Base-by-base conservation (phyloP, 306 rosid species). In the Quercus berberidifolia region DNA sequence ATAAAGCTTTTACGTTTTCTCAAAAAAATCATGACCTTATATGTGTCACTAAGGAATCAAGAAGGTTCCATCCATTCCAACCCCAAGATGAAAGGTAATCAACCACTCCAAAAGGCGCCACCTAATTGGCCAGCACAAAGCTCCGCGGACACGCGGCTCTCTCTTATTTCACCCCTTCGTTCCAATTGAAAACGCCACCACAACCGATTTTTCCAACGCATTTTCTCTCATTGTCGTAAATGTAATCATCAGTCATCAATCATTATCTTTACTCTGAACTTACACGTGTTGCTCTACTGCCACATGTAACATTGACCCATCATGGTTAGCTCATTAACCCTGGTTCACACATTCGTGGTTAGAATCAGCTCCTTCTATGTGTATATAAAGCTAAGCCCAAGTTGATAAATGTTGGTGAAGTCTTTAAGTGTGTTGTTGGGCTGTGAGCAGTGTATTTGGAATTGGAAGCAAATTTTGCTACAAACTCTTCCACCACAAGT, bases 71-170 rank as follows among this genome's bases (percentile, higher is more conserved):
- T 52, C n/a, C 17, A 74, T 85, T 85, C 88, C 46, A 31, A 54
- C 21, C 17, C n/a, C 10, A 26, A 59, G 41, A 21, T 58, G 69
- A 76, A 64, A 69, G 83, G 86, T 28, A 55, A 14, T 6, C 12
- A 60, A 49, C 12, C 8, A 3, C 73, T 86, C 84, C 90, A 89
- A 82, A 51, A 62, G 68, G 51, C 89, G 76, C 78, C 15, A 75
- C 78, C 69, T 9, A 54, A 77, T 69, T 84, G 90, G 92, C 79
- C 80, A 77, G 55, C 81, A 35, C 49, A 35, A 71, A 76, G 9
- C 74, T 62, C 58, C 68, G 19, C 11, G 23, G 73, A 84, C 91
- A 87, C 93, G 89, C 84, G 94, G 67, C 86, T 4, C 11, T 73
- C 67, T 60, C 54, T 28, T 20, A 65, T 57, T 72, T 78, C 57